Conservation (phyloP, 176 grass and related monocot species). For the Rhynchospora tenuis region DNA sequence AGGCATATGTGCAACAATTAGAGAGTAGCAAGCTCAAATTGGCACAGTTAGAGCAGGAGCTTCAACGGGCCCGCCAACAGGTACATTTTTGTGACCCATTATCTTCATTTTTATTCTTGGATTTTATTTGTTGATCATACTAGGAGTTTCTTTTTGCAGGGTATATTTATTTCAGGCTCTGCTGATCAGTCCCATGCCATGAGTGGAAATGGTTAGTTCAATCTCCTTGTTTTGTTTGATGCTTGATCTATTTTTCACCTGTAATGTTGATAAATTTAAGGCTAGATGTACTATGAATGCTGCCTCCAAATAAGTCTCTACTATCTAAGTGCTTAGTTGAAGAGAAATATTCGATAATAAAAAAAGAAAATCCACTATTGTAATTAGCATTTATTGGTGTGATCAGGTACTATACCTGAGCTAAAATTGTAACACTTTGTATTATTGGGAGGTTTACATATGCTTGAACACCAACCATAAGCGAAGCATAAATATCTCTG, state of each 20-base stretch:
- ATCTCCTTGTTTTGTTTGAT: not conserved
- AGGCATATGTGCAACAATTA: conserved; percentile 96
- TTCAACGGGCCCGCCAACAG: conserved; percentile 85
- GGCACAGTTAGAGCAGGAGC: conserved; percentile 82
- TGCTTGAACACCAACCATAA: not conserved
- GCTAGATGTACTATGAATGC: not conserved
- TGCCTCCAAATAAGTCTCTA: not conserved
- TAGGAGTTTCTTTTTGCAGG: conserved; percentile 41
- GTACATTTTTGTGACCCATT: conserved; percentile 28
- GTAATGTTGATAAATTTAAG: not conserved
- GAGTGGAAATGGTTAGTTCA: conserved; percentile 68
- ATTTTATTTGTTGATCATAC: not conserved
- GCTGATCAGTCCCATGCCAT: conserved; percentile 77
- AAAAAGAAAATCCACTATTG: not conserved
- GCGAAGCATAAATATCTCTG: conserved; percentile 6
- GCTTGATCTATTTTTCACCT: not conserved
- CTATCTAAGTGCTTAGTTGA: conserved; percentile 12
- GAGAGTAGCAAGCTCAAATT: conserved; percentile 95
- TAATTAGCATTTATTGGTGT: not conserved
- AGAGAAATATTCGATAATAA: not conserved
- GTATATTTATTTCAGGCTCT: conserved; percentile 90
- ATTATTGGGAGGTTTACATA: not conserved
- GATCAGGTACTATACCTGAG: not conserved
- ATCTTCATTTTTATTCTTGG: conserved; percentile 5
- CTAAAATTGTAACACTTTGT: conserved; percentile 7